These are phyloP conservation scores for Candida krabiensis DNA, from an alignment of 805 yeast species.

Conservation along the genomic window DNA sequence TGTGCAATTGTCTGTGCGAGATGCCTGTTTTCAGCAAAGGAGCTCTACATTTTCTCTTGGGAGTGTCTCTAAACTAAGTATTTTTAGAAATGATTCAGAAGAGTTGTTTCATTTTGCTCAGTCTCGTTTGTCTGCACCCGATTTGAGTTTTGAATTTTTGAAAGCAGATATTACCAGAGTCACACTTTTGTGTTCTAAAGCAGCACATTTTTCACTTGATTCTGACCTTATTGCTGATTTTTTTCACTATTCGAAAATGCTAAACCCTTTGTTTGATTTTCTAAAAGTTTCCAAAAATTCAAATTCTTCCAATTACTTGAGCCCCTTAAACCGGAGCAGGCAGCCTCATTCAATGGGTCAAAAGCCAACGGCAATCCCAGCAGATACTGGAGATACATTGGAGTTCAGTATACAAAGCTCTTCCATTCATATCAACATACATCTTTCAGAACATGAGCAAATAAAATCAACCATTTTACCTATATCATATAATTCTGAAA, in stretches of 20 bases:
- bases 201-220: conserved; percentile 29
- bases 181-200: conserved; percentile 46
- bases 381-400: conserved; percentile 1
- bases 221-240: conserved; percentile 4
- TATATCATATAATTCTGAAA: conserved; percentile 39
- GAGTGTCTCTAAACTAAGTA: conserved; percentile 38
- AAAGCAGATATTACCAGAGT: conserved; percentile 27
- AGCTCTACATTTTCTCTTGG: conserved; percentile 46
- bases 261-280: conserved; percentile 18
- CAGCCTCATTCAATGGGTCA: neutral
- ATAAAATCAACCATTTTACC: conserved; percentile 41
- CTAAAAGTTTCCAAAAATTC: neutral
- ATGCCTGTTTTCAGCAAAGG: conserved; percentile 43
- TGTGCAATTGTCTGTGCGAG: conserved; percentile 27
- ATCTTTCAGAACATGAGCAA: conserved; percentile 16
- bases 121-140: conserved; percentile 38
- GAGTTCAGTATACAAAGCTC: conserved; percentile 42
- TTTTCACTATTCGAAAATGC: conserved; percentile 6
- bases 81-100: conserved; percentile 22
- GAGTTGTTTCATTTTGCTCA: conserved; percentile 28
- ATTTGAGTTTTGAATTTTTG: conserved; percentile 53
- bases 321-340: neutral
- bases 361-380: neutral
- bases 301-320: neutral
- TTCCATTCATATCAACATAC: conserved; percentile 30